Evolutionary conservation across 2,329 filamentous ascomycete species (phyloP).

Genomic region (Aureobasidium sp.): DNA sequence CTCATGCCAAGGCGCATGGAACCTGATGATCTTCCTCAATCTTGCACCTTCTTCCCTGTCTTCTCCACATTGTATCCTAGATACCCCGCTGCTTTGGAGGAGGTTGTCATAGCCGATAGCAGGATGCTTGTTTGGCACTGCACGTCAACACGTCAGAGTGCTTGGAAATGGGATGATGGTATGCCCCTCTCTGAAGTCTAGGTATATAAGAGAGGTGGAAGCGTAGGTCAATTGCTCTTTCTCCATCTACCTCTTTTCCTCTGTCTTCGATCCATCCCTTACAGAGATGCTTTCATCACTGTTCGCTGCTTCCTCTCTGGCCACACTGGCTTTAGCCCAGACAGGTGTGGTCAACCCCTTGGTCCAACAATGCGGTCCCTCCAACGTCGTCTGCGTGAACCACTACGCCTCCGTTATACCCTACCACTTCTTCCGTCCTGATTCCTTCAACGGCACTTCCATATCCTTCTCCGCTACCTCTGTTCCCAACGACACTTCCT

Average conservation of each 20-base stretch:
- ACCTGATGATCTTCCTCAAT: not conserved
- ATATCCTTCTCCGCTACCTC: conserved; percentile 35
- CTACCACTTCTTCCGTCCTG: conserved; percentile 35
- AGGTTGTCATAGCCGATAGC: not conserved
- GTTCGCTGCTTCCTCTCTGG: not conserved
- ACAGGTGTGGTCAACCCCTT: not conserved
- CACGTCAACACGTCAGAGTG: not conserved
- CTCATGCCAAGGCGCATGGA: not conserved
- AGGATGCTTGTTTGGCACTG: not conserved
- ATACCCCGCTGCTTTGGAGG: not conserved
- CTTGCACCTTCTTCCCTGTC: not conserved
- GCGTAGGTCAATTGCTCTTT: not conserved
- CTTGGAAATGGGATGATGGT: not conserved
- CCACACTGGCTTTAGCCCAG: not conserved
- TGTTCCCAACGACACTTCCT: not conserved
- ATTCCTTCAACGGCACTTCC: conserved; percentile 27
- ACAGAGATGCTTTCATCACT: not conserved
- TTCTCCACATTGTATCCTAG: not conserved
- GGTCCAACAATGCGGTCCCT: conserved; percentile 7
- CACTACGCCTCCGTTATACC: conserved; percentile 32
- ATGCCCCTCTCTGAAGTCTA: not conserved
- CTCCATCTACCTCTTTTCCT: not conserved
- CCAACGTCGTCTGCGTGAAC: conserved; percentile 33
- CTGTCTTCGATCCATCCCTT: not conserved
- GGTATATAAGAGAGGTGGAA: not conserved